Base-by-base conservation (phyloP, 2,329 filamentous ascomycete species). In the Pseudocercospora macadamiae region DNA sequence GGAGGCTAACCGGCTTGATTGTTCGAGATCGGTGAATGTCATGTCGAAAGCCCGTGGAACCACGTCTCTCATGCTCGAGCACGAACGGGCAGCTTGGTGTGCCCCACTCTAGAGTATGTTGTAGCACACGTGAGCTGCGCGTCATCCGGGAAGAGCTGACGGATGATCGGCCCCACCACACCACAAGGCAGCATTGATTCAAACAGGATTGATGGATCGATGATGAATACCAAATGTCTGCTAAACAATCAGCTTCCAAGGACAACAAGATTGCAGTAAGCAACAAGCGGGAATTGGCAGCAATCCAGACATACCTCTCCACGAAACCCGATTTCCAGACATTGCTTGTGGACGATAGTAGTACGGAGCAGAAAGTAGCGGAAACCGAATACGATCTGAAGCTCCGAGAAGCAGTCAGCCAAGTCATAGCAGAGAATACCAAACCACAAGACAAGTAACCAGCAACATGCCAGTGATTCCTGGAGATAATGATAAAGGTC, bases 391-490 rank as follows among this genome's bases (percentile, higher is more conserved):
- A 47, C 42, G 42, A 47, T 47, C 14, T 23, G 42, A 47, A 26
- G 42, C 19, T 23, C 18, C 21, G n/a, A 47, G 42, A 47, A 47
- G 23, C 19, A 14, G 42, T 47, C 21, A 26, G 42, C 42, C 19
- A 55, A 39, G 25, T 51, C 39, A 48, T 55, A 12, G 21, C 53
- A 23, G 51, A 59, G 21, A 54, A 16, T 23, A 37, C 19, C 34
- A 59, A 16, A 23, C 36, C 7, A 14, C 51, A 16, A 18, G 28
- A n/a, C 45, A 51, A n/a, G 45, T 21, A 16, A 44, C 26, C 18
- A 42, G 54, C 54, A n/a, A n/a, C 28, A 66, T 66, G 64, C 64
- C 64, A 34, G 60, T 66, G 3, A 60, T 66, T 44, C 64, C 64
- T 34, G 60, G 58, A 61, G 60, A 66, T 26, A 64, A 64, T 26